Evolutionary conservation across 805 yeast species (phyloP).

Genomic region (Starmerella roubikii): DNA sequence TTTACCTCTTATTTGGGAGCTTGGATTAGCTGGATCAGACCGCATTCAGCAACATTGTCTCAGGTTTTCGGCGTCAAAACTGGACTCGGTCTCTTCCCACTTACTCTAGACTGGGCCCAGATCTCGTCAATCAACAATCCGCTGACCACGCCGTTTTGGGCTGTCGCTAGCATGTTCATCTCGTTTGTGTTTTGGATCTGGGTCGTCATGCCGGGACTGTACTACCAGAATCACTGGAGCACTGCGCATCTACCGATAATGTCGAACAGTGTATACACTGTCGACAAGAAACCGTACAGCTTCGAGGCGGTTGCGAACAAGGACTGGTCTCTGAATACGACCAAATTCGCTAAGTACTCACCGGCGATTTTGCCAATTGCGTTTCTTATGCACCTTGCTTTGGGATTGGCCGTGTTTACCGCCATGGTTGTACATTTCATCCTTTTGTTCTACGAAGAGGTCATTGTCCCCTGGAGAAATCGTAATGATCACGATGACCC

Average conservation of each 20-base stretch:
- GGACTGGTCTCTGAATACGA: slow-evolving; percentile 31
- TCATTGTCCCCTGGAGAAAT: slow-evolving; percentile 28
- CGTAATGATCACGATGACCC: slow-evolving; percentile 34
- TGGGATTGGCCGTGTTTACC: slow-evolving; percentile 48
- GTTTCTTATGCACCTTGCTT: slow-evolving; percentile 45
- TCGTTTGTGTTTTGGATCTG: slow-evolving; percentile 41
- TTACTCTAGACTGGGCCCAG: slow-evolving; percentile 61
- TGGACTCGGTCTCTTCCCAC: slow-evolving; percentile 55
- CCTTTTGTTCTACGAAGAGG: slow-evolving; percentile 42
- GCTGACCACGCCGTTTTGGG: slow-evolving; percentile 46
- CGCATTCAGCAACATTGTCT: slow-evolving; percentile 42
- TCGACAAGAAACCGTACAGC: slow-evolving; percentile 37
- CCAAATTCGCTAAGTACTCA: slow-evolving; percentile 45
- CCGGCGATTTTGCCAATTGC: slow-evolving; percentile 53
- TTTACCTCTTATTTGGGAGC: slow-evolving; percentile 41
- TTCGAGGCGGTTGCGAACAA: slow-evolving; percentile 38
- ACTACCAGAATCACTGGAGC: slow-evolving; percentile 43
- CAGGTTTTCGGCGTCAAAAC: slow-evolving; percentile 52
- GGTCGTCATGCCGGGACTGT: slow-evolving; percentile 25
- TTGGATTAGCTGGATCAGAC: slow-evolving; percentile 54
- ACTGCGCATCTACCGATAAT: slow-evolving; percentile 45
- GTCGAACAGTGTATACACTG: slow-evolving; percentile 37
- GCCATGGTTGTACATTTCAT: slow-evolving; percentile 46
- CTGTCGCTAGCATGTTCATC: slow-evolving; percentile 32
- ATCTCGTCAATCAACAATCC: slow-evolving; percentile 41